Evolutionary conservation across 2,329 filamentous ascomycete genomes (phyloP).

Genomic region (Fonsecaea erecta): DNA sequence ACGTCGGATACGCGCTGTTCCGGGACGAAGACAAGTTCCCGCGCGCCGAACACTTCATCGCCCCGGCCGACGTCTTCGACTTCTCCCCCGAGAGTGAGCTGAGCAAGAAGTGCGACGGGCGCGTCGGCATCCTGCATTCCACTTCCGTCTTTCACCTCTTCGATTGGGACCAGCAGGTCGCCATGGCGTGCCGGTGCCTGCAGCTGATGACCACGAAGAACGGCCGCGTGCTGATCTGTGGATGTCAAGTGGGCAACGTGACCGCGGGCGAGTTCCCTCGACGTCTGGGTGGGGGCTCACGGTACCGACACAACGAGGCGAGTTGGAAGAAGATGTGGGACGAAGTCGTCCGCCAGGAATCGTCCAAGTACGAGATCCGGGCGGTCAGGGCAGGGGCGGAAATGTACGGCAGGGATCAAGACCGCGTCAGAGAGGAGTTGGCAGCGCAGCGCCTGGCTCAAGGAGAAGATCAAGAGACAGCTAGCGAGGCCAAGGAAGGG

Average conservation of each 20-base stretch:
- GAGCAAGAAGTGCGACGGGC: constrained; percentile 38
- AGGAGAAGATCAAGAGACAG: not conserved
- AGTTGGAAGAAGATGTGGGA: constrained; percentile 62
- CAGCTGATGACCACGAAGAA: constrained; percentile 24
- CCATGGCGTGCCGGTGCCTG: constrained; percentile 34
- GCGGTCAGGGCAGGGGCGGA: constrained; percentile 33
- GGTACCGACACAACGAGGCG: constrained; percentile 45
- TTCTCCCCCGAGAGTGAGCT: constrained; percentile 29
- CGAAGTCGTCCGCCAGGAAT: constrained; percentile 51
- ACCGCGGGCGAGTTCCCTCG: constrained; percentile 30
- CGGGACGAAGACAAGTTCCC: constrained; percentile 43
- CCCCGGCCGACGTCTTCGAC: constrained; percentile 42
- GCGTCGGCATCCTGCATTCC: constrained; percentile 44
- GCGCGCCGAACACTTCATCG: constrained; percentile 44
- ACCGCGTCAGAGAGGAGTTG: constrained; percentile 1
- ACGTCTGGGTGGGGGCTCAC: constrained; percentile 23
- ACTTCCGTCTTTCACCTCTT: constrained; percentile 51
- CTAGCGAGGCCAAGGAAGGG: not conserved
- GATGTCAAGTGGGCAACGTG: constrained; percentile 37
- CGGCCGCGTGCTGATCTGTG: constrained; percentile 35
- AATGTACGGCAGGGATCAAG: constrained; percentile 9
- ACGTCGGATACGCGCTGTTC: constrained; percentile 51
- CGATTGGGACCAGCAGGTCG: constrained; percentile 43
- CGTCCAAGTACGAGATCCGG: constrained; percentile 32
- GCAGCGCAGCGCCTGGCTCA: not conserved